Evolutionary conservation across 2,329 filamentous ascomycete species (phyloP), one percentile per base, ranked within the genome.

Genomic region (Arachnopeziza araneosa): DNA sequence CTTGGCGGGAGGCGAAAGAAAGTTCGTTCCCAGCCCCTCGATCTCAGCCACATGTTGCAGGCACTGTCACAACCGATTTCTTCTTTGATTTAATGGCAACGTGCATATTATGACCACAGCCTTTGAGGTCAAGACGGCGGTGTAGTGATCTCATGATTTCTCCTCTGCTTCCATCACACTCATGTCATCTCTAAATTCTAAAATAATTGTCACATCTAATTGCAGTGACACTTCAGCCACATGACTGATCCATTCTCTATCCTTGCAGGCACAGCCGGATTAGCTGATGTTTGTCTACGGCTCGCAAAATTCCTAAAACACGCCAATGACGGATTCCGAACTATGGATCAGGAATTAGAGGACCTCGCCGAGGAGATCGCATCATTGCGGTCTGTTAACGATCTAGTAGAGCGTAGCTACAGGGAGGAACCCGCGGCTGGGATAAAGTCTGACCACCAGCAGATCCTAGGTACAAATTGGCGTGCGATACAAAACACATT

Each of bases 181-280:
- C 4, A 30, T 30, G 9, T 30, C 26, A 30, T 30, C 26, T 30
- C 26, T 5, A 5, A 30, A 30, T 30, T 30, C 26, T 30, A 30
- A 30, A 30, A 9, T 30, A 30, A 30, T 30, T 30, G 26, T 30
- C 26, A 30, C 26, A 5, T 9, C 26, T 9, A 30, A 30, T 9
- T 30, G 26, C 26, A 30, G 26, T 30, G 26, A 30, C 52, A 44
- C 59, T 55, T 55, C 36, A n/a, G 24, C 23, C 51, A 50, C n/a
- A 60, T 60, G 55, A 55, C 55, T 17, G 60, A 62, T 57, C 56
- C 54, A 54, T 59, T 62, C 44, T 59, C 60, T 22, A 51, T 62
- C 22, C 54, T 59, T 22, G 56, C 56, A 52, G 51, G 53, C 36
- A 32, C 36, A 24, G 57, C 57, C 51, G 56, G 56, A 7, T 24